A percentile compares a stretch with the other conserved stretches of the same genome.
These are phyloP conservation scores for Mycena sanguinolenta DNA, from an alignment of 768 basidiomycete species.

Conservation along the genomic window DNA sequence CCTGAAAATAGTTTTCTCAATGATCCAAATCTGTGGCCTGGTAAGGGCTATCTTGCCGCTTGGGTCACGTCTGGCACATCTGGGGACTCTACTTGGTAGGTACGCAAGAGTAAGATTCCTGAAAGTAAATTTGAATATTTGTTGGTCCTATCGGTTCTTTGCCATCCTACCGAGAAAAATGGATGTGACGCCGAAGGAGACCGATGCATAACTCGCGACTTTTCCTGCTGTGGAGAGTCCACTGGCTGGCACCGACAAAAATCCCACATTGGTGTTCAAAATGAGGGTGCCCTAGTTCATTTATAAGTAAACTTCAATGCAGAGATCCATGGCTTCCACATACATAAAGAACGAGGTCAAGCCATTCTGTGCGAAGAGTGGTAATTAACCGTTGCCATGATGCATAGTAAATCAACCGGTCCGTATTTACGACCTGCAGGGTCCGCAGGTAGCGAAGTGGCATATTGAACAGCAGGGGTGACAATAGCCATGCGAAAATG, in stretches of 20 bases:
- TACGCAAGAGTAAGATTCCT: not conserved
- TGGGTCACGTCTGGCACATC: not conserved
- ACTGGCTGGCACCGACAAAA: slow-evolving; percentile 3
- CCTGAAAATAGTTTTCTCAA: not conserved
- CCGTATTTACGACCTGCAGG: not conserved
- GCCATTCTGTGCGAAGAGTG: not conserved
- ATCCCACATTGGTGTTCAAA: slow-evolving; percentile 8
- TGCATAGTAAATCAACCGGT: slow-evolving; percentile 1
- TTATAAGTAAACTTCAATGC: not conserved
- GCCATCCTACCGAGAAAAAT: not conserved
- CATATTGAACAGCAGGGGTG: not conserved
- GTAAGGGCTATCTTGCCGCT: not conserved
- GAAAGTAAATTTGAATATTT: not conserved
- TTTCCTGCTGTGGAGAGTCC: not conserved
- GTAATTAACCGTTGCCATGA: slow-evolving; percentile 6
- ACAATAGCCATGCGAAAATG: not conserved
- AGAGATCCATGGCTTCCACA: not conserved
- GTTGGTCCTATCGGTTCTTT: not conserved
- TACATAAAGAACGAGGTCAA: not conserved
- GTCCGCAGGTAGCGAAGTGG: not conserved
- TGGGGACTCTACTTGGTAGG: not conserved
- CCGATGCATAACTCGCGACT: slow-evolving; percentile 8
- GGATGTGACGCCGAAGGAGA: slow-evolving; percentile 5
- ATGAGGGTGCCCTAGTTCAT: slow-evolving; percentile 9
- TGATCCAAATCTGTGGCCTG: not conserved